Conservation (phyloP, 805 yeast species). For the Saturnispora silvae region DNA sequence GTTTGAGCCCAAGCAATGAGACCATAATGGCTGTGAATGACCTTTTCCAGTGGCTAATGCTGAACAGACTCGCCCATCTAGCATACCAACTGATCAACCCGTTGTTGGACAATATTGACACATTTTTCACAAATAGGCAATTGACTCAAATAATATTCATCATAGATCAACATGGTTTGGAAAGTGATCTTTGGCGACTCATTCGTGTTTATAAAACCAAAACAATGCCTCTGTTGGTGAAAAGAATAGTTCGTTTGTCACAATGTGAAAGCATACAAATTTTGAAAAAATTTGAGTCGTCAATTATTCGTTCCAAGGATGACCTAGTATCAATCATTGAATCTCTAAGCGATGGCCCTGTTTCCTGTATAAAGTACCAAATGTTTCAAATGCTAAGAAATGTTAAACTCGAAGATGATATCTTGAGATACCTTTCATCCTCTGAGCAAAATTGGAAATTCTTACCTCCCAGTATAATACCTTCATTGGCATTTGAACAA, state of each 20-base stretch:
- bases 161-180: conserved; percentile 18
- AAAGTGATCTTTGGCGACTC: conserved; percentile 13
- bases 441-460: not conserved
- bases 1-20: no score
- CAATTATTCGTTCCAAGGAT: not conserved
- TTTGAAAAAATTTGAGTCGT: conserved; percentile 1
- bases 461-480: conserved; percentile 7
- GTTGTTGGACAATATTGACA: conserved; percentile 2
- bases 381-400: not conserved
- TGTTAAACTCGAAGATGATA: not conserved
- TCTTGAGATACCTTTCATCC: not conserved
- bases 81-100: conserved; percentile 10
- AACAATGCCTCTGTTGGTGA: conserved; percentile 9
- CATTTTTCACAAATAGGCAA: conserved; percentile 13
- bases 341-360: no score
- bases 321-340: not conserved
- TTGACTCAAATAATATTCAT: conserved; percentile 12
- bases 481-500: not conserved
- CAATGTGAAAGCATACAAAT: conserved; percentile 2
- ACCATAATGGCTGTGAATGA: no score
- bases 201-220: conserved; percentile 12
- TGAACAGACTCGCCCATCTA: conserved; percentile 12
- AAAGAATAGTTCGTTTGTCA: conserved; percentile 5
- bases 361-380: no score
- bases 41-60: conserved; percentile 17